These are phyloP conservation scores for Hericium alpestre DNA, from an alignment of 768 basidiomycete genomes.

Conservation along the genomic window DNA sequence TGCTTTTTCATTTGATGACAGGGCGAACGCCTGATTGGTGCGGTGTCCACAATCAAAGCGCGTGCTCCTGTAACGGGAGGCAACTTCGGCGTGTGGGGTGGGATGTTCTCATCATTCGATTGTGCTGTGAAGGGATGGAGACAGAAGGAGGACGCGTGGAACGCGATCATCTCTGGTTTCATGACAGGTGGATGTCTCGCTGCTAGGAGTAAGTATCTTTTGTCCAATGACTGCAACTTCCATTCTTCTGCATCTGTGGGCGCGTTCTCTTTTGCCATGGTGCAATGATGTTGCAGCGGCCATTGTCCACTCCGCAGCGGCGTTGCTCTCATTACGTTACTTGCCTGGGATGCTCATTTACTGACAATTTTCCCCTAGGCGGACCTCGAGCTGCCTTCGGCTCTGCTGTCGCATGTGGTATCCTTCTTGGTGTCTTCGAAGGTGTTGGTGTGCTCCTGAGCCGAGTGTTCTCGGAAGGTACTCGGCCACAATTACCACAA, in stretches of 20 bases:
- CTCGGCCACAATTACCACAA: slow-evolving; percentile 71
- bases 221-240: slow-evolving; percentile 1
- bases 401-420: slow-evolving; percentile 93
- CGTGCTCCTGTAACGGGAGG: slow-evolving; percentile 97
- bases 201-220: slow-evolving; percentile 64
- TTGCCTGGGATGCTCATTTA: neutral
- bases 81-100: slow-evolving; percentile 93
- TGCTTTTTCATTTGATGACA: slow-evolving; percentile 20
- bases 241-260: neutral
- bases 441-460: slow-evolving; percentile 90
- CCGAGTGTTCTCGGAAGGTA: slow-evolving; percentile 77
- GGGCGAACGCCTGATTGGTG: slow-evolving; percentile 92
- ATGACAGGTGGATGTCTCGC: slow-evolving; percentile 96
- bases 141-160: slow-evolving; percentile 98
- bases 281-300: neutral
- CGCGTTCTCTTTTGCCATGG: too few relatives aligned
- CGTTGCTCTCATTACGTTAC: neutral
- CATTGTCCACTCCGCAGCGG: neutral
- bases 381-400: slow-evolving; percentile 85
- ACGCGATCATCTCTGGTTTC: slow-evolving; percentile 96
- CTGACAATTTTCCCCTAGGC: slow-evolving; percentile 36
- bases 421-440: slow-evolving; percentile 88
- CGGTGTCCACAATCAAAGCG: slow-evolving; percentile 93
- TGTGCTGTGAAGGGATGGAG: slow-evolving; percentile 95
- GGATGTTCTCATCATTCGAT: slow-evolving; percentile 97